Base-by-base conservation (phyloP, 768 basidiomycete species). In the Mycena belliarum region DNA sequence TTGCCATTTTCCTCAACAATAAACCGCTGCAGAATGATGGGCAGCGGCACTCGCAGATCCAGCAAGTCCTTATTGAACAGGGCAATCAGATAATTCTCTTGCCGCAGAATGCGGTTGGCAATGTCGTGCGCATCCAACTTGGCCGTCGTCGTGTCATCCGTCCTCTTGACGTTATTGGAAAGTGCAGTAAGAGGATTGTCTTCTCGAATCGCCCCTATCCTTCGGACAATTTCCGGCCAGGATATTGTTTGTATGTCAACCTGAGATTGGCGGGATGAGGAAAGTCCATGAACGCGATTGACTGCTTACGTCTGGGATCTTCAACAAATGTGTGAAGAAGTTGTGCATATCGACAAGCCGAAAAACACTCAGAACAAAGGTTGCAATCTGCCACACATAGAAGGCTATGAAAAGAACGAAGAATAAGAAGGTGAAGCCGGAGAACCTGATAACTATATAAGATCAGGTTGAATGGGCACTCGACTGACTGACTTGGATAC, bases 31-130 rank as follows among this genome's bases (percentile, higher is more conserved):
- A 88, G 65, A n/a, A 73, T 55, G 21, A 63, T 70, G 6, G 94
- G 95, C 25, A 95, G 67, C 3, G 97, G 93, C 1, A 94, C 82
- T 10, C 87, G 85, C 21, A 98, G 79, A 73, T 99, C 91, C 49
- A 99, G 79, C 6, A 98, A 73, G 61, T 97, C 94, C 70, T 98
- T 98, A 76, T 98, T 99, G 73, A 99, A 97, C 20, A 99, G 73
- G 0, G 97, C 95, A 57, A 98, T 97, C 49, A 99, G 82, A 69
- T 98, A 99, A 73, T 99, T 99, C 69, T 98, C 97, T 70, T 98
- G 93, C 29, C 97, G 84, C 85, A 99, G 83, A 66, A 99, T 98
- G 49, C 97, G 89, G 70, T 98, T 98, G 5, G 96, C 96, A 51
- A 98, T 86, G 72, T 98, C 96, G 69, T 99, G 97, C 2, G 96